phyloP scores from a whole-genome alignment of 441 rosid genomes.

The Rhodomyrtus psidioides region DNA sequence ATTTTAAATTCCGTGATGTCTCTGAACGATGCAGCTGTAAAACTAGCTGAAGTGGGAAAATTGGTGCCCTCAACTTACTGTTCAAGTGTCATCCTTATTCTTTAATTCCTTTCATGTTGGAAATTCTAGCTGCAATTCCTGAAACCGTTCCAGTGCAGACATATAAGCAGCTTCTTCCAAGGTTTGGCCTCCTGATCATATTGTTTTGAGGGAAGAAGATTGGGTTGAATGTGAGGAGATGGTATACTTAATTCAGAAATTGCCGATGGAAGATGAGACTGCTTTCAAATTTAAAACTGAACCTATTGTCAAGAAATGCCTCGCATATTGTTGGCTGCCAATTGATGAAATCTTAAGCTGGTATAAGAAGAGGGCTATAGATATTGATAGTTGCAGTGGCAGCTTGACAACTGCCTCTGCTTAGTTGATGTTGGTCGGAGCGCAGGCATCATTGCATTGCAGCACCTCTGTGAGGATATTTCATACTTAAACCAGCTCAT shows the following conservation, averaged over 20 bases:
- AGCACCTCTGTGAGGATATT: constrained; percentile 69
- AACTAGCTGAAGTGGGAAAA: constrained; percentile 91
- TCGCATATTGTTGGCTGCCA: too few species aligned
- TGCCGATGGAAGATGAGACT: too few species aligned
- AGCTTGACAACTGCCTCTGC: constrained; percentile 78
- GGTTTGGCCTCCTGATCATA: constrained; percentile 56
- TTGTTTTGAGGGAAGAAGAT: constrained; percentile 86
- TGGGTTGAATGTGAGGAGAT: constrained; percentile 96
- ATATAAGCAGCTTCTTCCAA: constrained; percentile 91
- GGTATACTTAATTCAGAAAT: too few species aligned
- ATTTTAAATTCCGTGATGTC: constrained; percentile 70
- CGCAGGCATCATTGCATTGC: constrained; percentile 64
- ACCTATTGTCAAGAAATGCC: too few species aligned
- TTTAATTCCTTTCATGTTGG: constrained; percentile 50
- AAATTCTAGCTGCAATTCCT: constrained; percentile 77
- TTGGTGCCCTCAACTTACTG: constrained; percentile 87
- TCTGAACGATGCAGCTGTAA: constrained; percentile 56
- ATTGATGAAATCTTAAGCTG: too few species aligned
- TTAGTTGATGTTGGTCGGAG: constrained; percentile 74
- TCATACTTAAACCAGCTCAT: constrained; percentile 70
- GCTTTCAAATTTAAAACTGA: too few species aligned
- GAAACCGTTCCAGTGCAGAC: constrained; percentile 90
- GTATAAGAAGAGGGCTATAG: constrained; percentile 89
- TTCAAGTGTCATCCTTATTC: constrained; percentile 98
- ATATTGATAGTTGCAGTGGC: constrained; percentile 81